A percentile compares a stretch with the other conserved stretches of the same genome.
Evolutionary conservation across 345 rosid species (phyloP).

Genomic region (Diplotaxis tenuifolia): DNA sequence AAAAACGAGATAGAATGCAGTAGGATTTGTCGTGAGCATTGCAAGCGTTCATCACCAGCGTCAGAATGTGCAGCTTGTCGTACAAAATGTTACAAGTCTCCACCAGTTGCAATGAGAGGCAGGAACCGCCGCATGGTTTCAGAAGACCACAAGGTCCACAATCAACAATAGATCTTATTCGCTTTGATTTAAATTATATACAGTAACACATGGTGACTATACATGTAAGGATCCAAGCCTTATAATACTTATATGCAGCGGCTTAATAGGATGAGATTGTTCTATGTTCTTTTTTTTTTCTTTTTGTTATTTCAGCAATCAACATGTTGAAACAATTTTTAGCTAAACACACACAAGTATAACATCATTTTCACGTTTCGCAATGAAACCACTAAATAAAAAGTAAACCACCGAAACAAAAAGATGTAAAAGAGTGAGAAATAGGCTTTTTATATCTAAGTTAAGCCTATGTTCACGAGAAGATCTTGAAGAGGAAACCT

Average conservation of each 20-base stretch:
- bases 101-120: background rate
- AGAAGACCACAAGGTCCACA: background rate
- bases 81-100: constrained; percentile 4
- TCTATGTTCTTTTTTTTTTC: background rate
- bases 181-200: background rate
- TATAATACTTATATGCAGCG: background rate
- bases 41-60: constrained; percentile 4
- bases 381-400: background rate
- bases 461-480: too few relatives aligned
- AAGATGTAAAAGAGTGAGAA: too few relatives aligned
- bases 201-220: too few relatives aligned
- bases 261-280: background rate
- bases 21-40: constrained; percentile 3
- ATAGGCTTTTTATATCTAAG: too few relatives aligned
- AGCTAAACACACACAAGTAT: too few relatives aligned
- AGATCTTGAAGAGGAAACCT: constrained; percentile 74
- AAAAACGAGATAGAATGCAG: constrained; percentile 21
- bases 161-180: background rate
- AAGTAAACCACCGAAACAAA: too few relatives aligned
- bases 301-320: background rate
- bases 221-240: background rate
- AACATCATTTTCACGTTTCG: background rate
- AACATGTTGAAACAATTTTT: background rate
- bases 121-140: background rate
- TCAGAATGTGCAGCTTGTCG: constrained; percentile 19